phyloP scores from a whole-genome alignment of 2,329 filamentous ascomycete species.

The Drechslera avenae region DNA sequence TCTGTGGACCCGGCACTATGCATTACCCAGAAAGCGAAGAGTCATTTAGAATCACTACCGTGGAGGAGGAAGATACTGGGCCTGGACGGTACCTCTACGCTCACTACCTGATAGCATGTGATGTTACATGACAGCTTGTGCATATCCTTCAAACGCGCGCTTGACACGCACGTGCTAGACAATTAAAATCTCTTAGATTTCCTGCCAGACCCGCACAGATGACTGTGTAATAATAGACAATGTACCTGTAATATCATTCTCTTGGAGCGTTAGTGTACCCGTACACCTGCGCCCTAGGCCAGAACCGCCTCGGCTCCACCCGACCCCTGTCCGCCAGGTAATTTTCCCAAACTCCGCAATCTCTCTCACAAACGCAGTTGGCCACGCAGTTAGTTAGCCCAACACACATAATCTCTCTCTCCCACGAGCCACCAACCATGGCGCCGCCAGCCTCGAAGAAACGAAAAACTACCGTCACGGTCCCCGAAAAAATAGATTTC shows the following conservation, averaged over 20 bases:
- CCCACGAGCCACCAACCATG: too few species aligned
- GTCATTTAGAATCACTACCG: conserved; percentile 42
- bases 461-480: conserved; percentile 45
- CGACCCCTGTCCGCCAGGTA: conserved; percentile 28
- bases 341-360: conserved; percentile 25
- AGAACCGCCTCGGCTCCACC: conserved; percentile 14
- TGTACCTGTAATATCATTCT: not conserved
- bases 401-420: not conserved
- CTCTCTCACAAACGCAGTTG: conserved; percentile 3
- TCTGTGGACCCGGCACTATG: conserved; percentile 77
- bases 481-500: conserved; percentile 82
- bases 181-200: too few species aligned
- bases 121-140: too few species aligned
- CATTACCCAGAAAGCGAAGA: conserved; percentile 64
- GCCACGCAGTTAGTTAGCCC: conserved; percentile 4
- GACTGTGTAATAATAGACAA: not conserved
- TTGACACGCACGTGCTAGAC: too few species aligned
- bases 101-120: too few species aligned
- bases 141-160: too few species aligned
- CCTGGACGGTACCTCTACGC: not conserved
- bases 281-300: conserved; percentile 1
- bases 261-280: not conserved
- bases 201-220: not conserved
- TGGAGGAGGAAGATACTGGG: conserved; percentile 42
- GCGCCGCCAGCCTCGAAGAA: conserved; percentile 39